Evolutionary conservation across 2,329 filamentous ascomycete species (phyloP).

Genomic region (Cladosporium sp.): DNA sequence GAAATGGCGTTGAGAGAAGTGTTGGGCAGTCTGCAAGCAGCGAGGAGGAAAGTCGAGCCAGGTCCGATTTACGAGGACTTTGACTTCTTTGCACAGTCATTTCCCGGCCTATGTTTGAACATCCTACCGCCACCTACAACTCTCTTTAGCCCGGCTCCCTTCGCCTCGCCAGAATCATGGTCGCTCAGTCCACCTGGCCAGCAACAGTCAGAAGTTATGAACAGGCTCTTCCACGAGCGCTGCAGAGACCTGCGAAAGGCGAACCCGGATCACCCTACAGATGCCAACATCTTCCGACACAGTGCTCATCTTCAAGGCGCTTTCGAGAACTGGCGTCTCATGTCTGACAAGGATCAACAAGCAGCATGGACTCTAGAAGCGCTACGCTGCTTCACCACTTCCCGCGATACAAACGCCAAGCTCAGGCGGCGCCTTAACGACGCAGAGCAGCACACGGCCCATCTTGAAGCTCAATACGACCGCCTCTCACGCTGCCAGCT

Average conservation of each 20-base stretch:
- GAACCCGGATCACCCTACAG: slow-evolving; percentile 29
- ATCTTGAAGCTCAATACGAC: slow-evolving; percentile 35
- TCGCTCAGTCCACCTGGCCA: slow-evolving; percentile 71
- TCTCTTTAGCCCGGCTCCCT: slow-evolving; percentile 74
- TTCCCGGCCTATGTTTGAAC: slow-evolving; percentile 77
- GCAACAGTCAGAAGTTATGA: slow-evolving; percentile 68
- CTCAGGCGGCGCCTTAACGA: slow-evolving; percentile 36
- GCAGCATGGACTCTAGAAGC: slow-evolving; percentile 46
- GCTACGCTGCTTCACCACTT: slow-evolving; percentile 41
- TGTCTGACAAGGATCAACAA: slow-evolving; percentile 48
- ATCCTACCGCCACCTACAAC: slow-evolving; percentile 77
- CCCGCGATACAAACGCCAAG: slow-evolving; percentile 35
- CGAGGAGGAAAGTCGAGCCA: slow-evolving; percentile 56
- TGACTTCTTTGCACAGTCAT: slow-evolving; percentile 79
- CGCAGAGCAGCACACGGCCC: slow-evolving; percentile 39
- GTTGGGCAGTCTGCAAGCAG: slow-evolving; percentile 73
- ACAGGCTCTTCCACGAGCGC: slow-evolving; percentile 25
- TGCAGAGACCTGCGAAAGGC: slow-evolving; percentile 30
- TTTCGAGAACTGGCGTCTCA: slow-evolving; percentile 69
- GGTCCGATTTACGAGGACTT: slow-evolving; percentile 61
- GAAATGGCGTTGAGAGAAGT: slow-evolving; percentile 83
- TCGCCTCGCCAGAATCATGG: slow-evolving; percentile 75
- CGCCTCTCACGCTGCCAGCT: slow-evolving; percentile 30
- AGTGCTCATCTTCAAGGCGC: slow-evolving; percentile 72
- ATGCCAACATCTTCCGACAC: slow-evolving; percentile 66